Conservation (phyloP, 768 basidiomycete species). For the Termitomyces sp. region DNA sequence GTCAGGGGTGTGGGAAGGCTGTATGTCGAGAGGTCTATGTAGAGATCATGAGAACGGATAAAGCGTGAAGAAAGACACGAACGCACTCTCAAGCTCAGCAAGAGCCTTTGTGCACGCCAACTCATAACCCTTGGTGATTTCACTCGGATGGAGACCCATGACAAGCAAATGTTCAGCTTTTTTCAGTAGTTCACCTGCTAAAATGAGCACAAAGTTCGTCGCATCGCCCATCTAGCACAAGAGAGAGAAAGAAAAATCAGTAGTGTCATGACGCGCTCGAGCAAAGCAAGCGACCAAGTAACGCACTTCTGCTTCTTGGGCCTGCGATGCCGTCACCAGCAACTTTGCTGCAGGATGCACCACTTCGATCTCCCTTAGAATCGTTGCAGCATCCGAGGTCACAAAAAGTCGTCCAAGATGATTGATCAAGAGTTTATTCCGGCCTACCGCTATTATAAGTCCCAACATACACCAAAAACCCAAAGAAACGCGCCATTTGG, state of each 20-base stretch:
- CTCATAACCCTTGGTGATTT: conserved; percentile 93
- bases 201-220: conserved; percentile 91
- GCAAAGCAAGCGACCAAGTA: background rate
- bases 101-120: conserved; percentile 81
- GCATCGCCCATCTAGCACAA: conserved; percentile 91
- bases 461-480: background rate
- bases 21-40: conserved; percentile 60
- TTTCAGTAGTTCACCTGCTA: conserved; percentile 93
- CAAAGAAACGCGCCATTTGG: conserved; percentile 71
- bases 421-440: conserved; percentile 98
- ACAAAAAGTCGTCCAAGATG: conserved; percentile 94
- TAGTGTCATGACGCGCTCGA: background rate
- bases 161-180: conserved; percentile 87
- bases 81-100: conserved; percentile 86
- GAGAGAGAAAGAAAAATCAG: background rate
- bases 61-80: background rate
- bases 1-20: conserved; percentile 70
- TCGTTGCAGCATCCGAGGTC: conserved; percentile 98
- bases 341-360: conserved; percentile 98
- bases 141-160: conserved; percentile 97
- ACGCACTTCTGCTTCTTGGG: conserved; percentile 89
- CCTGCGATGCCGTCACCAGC: conserved; percentile 98
- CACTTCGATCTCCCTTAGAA: conserved; percentile 96
- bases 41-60: conserved; percentile 12
- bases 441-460: conserved; percentile 41